These are phyloP conservation scores for Hygrocybe punicea DNA, from an alignment of 768 basidiomycete species.

Conservation along the genomic window DNA sequence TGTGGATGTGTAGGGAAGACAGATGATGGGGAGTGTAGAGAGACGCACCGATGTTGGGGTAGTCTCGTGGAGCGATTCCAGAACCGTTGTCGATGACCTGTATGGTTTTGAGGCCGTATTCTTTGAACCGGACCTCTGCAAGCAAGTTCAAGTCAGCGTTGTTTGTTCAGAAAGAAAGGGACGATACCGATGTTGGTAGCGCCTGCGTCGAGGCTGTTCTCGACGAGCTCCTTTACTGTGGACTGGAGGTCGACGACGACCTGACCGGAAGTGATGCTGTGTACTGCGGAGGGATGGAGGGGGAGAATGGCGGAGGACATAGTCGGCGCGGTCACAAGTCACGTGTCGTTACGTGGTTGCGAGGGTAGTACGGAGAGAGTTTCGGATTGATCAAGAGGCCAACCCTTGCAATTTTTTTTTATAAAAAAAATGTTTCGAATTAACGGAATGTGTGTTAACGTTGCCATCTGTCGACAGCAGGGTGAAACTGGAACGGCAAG, in stretches of 20 bases:
- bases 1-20: background rate
- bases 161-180: background rate
- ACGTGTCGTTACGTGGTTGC: too few species aligned
- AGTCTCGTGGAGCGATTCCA: constrained; percentile 77
- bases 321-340: background rate
- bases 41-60: constrained; percentile 68
- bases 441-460: too few species aligned
- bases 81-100: constrained; percentile 92
- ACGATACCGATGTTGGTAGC: constrained; percentile 78
- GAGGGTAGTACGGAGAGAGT: background rate
- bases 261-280: constrained; percentile 90
- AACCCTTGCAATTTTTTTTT: too few species aligned
- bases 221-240: constrained; percentile 93
- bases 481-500: too few species aligned
- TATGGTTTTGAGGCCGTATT: constrained; percentile 75
- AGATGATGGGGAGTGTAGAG: background rate
- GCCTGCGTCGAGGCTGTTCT: constrained; percentile 93
- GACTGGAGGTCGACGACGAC: constrained; percentile 92
- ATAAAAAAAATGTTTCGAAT: too few species aligned
- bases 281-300: constrained; percentile 76
- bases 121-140: constrained; percentile 84
- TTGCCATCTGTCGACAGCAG: too few species aligned
- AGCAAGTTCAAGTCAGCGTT: constrained; percentile 2
- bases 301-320: constrained; percentile 46
- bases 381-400: background rate